Base-by-base conservation (phyloP, 345 rosid genomes). In the Raphanus raphanistrum region DNA sequence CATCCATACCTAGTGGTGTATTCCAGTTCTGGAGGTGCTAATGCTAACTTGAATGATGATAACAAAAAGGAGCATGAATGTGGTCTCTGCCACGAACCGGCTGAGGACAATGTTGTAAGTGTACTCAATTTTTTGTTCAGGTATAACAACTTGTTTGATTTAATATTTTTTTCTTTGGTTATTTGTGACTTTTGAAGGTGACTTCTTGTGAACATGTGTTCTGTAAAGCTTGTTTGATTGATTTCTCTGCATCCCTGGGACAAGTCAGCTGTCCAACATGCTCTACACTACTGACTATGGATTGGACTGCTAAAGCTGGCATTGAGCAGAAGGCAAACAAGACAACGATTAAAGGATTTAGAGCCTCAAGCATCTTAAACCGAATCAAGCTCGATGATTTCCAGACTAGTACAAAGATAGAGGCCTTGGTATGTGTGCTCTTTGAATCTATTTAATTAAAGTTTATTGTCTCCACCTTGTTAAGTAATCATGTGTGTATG, bases 381-480 rank as follows among this genome's bases (percentile, higher is more conserved):
- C 89, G 99, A 69, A 84, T 95, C 76, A 84, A 84, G 66, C 82
- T 95, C 45, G 81, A 87, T 45, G 89, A 92, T 65, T 95, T 95
- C 78, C 96, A 95, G 86, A 87, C 99, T 12, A 95, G 99, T 86
- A 95, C 99, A 68, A 95, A 94, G 85, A 92, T 95, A 69, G 99
- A 95, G 81, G 99, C 99, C 73, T 84, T 95, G 96, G 99, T 95
- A 86, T 52, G 89, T 7, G 43, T 36, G 11, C 38, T 80, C 33
- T 5, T 12, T 45, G 52, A 45, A 13, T 13, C 2, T n/a, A n/a
- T n/a, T n/a, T n/a, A n/a, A n/a, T n/a, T n/a, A n/a, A n/a, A n/a
- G n/a, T n/a, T n/a, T n/a, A n/a, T 33, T 33, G 80, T 52, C 45
- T 52, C 64, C 58, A 8, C 43, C 11, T 11, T 38, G 57, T 36